phyloP scores from a whole-genome alignment of 2,329 filamentous ascomycete species.

The Diplocarpon mali region DNA sequence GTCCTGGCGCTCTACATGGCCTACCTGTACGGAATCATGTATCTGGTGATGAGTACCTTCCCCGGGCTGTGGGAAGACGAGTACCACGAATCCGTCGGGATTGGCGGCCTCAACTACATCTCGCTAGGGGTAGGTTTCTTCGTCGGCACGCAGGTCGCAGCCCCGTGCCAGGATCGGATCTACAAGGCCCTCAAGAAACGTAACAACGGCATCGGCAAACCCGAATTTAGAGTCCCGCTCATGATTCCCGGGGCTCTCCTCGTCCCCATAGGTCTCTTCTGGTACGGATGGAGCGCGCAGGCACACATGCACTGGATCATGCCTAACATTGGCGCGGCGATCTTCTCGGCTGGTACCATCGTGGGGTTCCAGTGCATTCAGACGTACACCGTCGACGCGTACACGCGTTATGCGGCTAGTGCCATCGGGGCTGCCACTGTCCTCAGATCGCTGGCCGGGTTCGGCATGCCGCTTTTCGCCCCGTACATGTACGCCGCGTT shows the following conservation, averaged over 20 bases:
- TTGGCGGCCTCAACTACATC: conserved; percentile 46
- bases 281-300: conserved; percentile 47
- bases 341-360: conserved; percentile 38
- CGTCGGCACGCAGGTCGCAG: conserved; percentile 28
- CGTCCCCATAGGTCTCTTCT: conserved; percentile 44
- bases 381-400: conserved; percentile 45
- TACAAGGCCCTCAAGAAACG: conserved; percentile 20
- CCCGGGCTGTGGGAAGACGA: conserved; percentile 42
- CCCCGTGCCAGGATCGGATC: conserved; percentile 26
- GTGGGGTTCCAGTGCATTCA: conserved; percentile 27
- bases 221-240: conserved; percentile 54
- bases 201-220: conserved; percentile 28
- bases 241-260: conserved; percentile 43
- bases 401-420: conserved; percentile 27
- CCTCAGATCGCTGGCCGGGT: conserved; percentile 21
- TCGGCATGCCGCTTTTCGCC: conserved; percentile 23
- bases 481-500: conserved; percentile 23
- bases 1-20: conserved; percentile 41
- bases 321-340: conserved; percentile 42
- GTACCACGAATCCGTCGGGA: conserved; percentile 45
- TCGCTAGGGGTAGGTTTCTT: conserved; percentile 35
- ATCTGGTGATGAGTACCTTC: conserved; percentile 48
- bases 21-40: conserved; percentile 42
- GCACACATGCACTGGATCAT: conserved; percentile 42
- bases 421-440: conserved; percentile 31